Conservation (phyloP, 2,329 filamentous ascomycete genomes). For the Fusarium multiceps region DNA sequence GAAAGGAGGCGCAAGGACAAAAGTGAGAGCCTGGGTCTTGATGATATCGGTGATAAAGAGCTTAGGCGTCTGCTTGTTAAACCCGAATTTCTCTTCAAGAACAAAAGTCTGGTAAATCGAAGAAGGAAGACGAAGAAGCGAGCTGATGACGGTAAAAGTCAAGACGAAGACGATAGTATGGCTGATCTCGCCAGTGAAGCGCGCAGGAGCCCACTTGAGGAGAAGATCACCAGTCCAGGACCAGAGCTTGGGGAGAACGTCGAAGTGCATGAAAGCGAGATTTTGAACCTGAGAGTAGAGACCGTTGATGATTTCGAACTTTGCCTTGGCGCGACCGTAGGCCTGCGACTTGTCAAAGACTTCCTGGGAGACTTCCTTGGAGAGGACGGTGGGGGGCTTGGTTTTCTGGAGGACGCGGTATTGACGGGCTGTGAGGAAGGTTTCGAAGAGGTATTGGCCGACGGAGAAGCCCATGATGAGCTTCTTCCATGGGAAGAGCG, state of each 20-base stretch:
- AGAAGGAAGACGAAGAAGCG: slow-evolving; percentile 80
- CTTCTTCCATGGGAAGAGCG: slow-evolving; percentile 96
- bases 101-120: slow-evolving; percentile 96
- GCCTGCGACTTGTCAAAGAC: slow-evolving; percentile 96
- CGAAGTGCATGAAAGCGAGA: slow-evolving; percentile 87
- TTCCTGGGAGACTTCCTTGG: slow-evolving; percentile 87
- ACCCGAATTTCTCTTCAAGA: slow-evolving; percentile 95
- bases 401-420: slow-evolving; percentile 86
- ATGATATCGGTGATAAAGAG: slow-evolving; percentile 91
- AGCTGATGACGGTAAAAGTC: slow-evolving; percentile 83
- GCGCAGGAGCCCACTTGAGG: slow-evolving; percentile 76
- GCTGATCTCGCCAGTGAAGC: slow-evolving; percentile 90
- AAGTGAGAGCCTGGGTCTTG: slow-evolving; percentile 86
- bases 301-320: slow-evolving; percentile 83
- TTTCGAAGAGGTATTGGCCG: slow-evolving; percentile 90
- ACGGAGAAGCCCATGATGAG: slow-evolving; percentile 95
- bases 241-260: slow-evolving; percentile 93
- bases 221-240: slow-evolving; percentile 80
- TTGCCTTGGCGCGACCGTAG: slow-evolving; percentile 95
- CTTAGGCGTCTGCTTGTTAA: slow-evolving; percentile 96
- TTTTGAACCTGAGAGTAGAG: slow-evolving; percentile 91
- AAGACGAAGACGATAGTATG: slow-evolving; percentile 95
- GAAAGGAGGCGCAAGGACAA: slow-evolving; percentile 85
- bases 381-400: slow-evolving; percentile 84
- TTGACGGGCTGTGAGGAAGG: slow-evolving; percentile 88